phyloP scores from a whole-genome alignment of 2,329 filamentous ascomycete species.

The Moelleriella libera region DNA sequence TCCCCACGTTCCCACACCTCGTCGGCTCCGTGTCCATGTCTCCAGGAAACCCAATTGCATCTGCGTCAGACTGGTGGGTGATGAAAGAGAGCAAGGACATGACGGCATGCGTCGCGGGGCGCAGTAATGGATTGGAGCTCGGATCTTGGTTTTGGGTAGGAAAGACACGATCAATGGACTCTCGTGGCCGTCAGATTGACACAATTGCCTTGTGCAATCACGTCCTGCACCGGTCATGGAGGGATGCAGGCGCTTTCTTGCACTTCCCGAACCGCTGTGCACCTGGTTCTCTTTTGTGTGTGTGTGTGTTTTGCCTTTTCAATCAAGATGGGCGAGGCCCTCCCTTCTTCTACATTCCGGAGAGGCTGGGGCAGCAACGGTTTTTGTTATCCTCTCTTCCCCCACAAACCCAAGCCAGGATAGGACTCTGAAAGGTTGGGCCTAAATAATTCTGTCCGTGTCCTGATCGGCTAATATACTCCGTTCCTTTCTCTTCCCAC shows the following conservation, averaged over 20 bases:
- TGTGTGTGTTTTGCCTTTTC: too few species aligned
- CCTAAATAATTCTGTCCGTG: neutral
- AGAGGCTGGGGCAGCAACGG: neutral
- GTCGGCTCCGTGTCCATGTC: neutral
- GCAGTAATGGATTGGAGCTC: too few species aligned
- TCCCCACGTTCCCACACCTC: neutral
- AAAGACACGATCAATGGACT: too few species aligned
- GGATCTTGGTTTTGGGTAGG: too few species aligned
- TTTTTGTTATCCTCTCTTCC: neutral
- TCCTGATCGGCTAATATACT: neutral
- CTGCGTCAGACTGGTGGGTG: neutral
- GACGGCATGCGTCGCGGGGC: neutral
- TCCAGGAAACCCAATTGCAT: neutral
- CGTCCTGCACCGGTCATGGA: too few species aligned
- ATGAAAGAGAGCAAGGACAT: neutral
- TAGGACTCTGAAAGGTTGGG: neutral
- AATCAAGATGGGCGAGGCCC: neutral
- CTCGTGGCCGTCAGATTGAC: too few species aligned
- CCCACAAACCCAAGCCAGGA: neutral
- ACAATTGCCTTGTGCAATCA: too few species aligned
- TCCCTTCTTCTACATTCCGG: neutral
- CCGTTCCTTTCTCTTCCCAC: neutral
- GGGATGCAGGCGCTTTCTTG: too few species aligned
- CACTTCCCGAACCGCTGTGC: too few species aligned
- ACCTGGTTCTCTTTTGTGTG: too few species aligned